Base-by-base conservation (phyloP, 2,329 filamentous ascomycete species). In the Talaromyces sp. region DNA sequence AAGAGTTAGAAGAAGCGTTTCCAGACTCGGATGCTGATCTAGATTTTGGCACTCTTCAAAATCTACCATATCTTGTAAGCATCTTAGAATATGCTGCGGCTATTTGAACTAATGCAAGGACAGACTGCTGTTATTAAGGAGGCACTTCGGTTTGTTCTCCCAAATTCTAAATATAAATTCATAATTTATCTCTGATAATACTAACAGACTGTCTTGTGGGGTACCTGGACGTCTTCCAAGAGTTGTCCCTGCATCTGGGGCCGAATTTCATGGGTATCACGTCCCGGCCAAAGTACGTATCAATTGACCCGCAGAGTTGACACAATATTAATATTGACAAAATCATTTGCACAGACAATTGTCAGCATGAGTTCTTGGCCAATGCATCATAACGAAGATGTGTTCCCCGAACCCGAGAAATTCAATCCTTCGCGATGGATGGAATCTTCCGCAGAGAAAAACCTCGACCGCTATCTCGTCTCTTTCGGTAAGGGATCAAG, bases 361-460 rank as follows among this genome's bases (percentile, higher is more conserved):
- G 70, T 77, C 0, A 70, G 70, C 53, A 76, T 77, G 75, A 68
- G 66, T n/a, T 65, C 72, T 3, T 73, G 69, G 66, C 65, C 65
- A 4, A 68, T 76, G 62, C 70, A 77, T 54, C 70, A 69, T 47
- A 68, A 75, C 58, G 63, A 69, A 17, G 59, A 65, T 4, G 58
- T 73, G 33, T 79, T 76, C 60, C 70, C 71, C 1, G 55, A 73
- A 7, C 66, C 77, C 0, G 63, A 65, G 10, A 67, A 56, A 15
- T 78, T 79, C 61, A 67, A 71, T 22, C 77, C 76, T 0, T 64
- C 67, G 15, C 71, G 76, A 19, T 79, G 76, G 76, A 55, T 67
- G 5, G 62, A 69, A 15, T 27, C 27, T 33, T 60, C 65, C 5
- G 27, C 28, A 32, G 47, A 44, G 22, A 66, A 59, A 51, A 22